Conservation (phyloP, 208 protist species). For the Crithidia sp. region DNA sequence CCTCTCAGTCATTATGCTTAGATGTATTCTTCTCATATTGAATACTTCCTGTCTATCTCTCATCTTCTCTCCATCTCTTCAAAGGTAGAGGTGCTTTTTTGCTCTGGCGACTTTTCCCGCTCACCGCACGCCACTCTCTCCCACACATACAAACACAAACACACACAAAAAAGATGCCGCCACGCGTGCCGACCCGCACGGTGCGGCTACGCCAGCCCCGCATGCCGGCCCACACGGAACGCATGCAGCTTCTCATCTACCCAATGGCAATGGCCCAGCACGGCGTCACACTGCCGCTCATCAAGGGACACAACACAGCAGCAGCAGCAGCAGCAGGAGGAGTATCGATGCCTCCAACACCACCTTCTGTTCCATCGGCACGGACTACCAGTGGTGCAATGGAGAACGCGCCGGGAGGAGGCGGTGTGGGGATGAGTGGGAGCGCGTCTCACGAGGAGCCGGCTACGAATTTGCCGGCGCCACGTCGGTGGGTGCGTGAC, state of each 20-base stretch:
- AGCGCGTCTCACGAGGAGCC: background rate
- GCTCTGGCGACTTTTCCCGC: no score
- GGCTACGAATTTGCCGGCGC: conserved; percentile 10
- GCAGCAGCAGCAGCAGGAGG: background rate
- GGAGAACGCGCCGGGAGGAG: background rate
- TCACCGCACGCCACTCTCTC: no score
- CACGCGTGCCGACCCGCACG: conserved; percentile 14
- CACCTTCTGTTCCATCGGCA: background rate
- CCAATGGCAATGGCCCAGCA: conserved; percentile 75
- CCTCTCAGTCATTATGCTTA: no score
- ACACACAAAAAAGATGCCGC: conserved; percentile 8
- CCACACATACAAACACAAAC: background rate
- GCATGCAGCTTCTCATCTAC: conserved; percentile 69
- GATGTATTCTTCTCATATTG: no score
- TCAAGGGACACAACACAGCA: conserved; percentile 13
- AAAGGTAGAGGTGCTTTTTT: no score
- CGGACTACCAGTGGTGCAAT: background rate
- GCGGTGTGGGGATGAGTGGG: background rate
- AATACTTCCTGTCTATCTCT: no score
- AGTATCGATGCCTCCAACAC: background rate
- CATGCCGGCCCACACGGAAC: conserved; percentile 9
- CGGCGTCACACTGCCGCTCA: conserved; percentile 55
- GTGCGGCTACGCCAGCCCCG: conserved; percentile 22
- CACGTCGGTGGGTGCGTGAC: conserved; percentile 85
- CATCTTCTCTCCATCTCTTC: no score